A percentile compares a stretch with the other conserved stretches of the same genome.
phyloP scores from a whole-genome alignment of 2,329 filamentous ascomycete species.

The Claviceps africana region DNA sequence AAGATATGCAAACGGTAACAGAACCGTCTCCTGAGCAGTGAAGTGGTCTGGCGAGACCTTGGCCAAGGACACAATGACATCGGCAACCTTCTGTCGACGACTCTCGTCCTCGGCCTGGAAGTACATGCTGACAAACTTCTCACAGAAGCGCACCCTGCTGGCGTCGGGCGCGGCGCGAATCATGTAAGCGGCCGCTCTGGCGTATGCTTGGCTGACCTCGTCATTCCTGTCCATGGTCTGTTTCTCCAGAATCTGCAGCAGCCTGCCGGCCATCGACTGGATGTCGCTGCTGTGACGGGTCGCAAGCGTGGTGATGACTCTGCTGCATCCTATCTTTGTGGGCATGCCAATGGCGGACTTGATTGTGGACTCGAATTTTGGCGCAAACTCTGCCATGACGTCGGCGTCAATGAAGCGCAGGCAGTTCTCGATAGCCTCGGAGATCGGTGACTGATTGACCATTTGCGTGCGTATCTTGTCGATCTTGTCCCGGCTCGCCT shows the following conservation, averaged over 20 bases:
- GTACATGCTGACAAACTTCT: constrained; percentile 53
- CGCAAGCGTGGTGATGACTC: constrained; percentile 71
- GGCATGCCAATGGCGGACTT: constrained; percentile 81
- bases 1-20: constrained; percentile 80
- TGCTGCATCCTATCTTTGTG: constrained; percentile 81
- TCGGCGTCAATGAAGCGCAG: constrained; percentile 68
- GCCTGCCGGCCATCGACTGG: constrained; percentile 57
- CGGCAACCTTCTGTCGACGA: constrained; percentile 61
- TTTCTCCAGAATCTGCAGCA: constrained; percentile 66
- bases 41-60: constrained; percentile 86
- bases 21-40: constrained; percentile 54
- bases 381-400: constrained; percentile 62
- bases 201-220: constrained; percentile 81
- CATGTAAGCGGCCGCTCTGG: constrained; percentile 73
- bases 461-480: constrained; percentile 73
- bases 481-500: constrained; percentile 76
- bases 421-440: constrained; percentile 80
- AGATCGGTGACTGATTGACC: constrained; percentile 76
- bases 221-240: constrained; percentile 84
- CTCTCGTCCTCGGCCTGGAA: constrained; percentile 67
- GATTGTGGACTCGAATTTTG: constrained; percentile 62
- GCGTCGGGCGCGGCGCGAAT: constrained; percentile 43
- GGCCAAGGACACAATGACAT: constrained; percentile 69
- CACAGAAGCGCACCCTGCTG: constrained; percentile 35
- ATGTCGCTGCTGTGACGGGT: constrained; percentile 67